These are phyloP conservation scores for Coemansia asiatica DNA, from an alignment of 192 early-diverging fungal genomes.

Conservation along the genomic window DNA sequence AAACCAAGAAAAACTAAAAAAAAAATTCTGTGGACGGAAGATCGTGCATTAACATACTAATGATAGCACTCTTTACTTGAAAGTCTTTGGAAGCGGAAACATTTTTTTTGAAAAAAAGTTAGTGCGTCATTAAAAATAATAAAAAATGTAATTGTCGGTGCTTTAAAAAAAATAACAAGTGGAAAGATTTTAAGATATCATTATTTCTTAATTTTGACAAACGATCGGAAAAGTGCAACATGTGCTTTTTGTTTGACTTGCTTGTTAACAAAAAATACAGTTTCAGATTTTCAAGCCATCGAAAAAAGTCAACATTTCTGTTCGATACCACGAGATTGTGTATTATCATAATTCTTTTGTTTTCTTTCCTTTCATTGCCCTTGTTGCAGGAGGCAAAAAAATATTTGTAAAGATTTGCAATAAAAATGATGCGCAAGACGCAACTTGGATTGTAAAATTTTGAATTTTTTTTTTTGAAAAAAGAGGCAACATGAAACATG, in stretches of 20 bases:
- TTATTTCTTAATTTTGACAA: not conserved
- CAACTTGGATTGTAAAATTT: not conserved
- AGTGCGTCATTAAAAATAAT: too few relatives aligned
- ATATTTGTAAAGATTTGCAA: not conserved
- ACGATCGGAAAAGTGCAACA: not conserved
- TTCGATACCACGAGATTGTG: not conserved
- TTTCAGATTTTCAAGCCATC: not conserved
- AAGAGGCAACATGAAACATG: not conserved
- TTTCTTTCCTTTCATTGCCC: not conserved
- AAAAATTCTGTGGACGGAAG: too few relatives aligned
- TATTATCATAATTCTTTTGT: not conserved
- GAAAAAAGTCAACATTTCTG: conserved; percentile 2
- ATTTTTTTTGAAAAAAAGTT: too few relatives aligned
- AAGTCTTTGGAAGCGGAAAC: too few relatives aligned
- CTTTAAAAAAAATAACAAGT: too few relatives aligned
- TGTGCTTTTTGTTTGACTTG: not conserved
- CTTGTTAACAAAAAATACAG: not conserved
- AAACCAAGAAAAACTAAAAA: too few relatives aligned
- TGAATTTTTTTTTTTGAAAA: not conserved
- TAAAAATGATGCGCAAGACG: not conserved
- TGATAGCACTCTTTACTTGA: too few relatives aligned
- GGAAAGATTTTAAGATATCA: not conserved
- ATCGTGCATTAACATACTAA: too few relatives aligned
- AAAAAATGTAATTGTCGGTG: too few relatives aligned
- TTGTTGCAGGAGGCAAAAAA: not conserved